phyloP scores from a whole-genome alignment of 225 moss, liverwort and hornwort genomes.

The Polytrichum commune region DNA sequence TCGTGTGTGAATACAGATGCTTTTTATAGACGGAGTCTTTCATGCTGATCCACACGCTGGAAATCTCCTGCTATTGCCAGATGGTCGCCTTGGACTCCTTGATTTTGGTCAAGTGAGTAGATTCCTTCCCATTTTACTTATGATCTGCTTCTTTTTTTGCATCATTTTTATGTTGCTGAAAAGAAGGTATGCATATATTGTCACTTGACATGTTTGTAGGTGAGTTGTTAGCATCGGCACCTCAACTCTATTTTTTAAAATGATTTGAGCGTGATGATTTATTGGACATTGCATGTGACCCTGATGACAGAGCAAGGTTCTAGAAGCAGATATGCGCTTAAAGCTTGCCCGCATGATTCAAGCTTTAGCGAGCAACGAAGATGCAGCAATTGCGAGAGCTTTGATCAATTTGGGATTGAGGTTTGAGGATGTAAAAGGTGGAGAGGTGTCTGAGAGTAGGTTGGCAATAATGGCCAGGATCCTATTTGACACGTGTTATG shows the following conservation, averaged over 20 bases:
- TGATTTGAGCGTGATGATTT: too few relatives aligned
- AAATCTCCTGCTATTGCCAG: constrained; percentile 80
- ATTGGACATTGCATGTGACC: background rate
- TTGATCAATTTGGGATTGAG: constrained; percentile 74
- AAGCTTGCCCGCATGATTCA: constrained; percentile 69
- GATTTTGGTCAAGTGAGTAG: constrained; percentile 86
- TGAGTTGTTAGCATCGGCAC: too few relatives aligned
- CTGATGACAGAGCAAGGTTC: constrained; percentile 75
- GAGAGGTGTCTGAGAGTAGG: constrained; percentile 68
- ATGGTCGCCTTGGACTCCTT: constrained; percentile 87
- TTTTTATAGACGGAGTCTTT: constrained; percentile 90
- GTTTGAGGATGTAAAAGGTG: constrained; percentile 77
- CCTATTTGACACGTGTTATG: constrained; percentile 93
- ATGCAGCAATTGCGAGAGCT: constrained; percentile 67
- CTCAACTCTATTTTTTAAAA: too few relatives aligned
- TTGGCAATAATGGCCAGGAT: constrained; percentile 91
- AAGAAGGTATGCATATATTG: too few relatives aligned
- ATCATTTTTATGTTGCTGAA: too few relatives aligned
- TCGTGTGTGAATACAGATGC: constrained; percentile 52
- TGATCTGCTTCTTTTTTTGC: too few relatives aligned
- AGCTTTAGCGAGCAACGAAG: constrained; percentile 67
- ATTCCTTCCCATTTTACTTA: background rate
- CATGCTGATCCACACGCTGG: constrained; percentile 99
- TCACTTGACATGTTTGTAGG: too few relatives aligned
- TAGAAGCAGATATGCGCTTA: constrained; percentile 69